These are phyloP conservation scores for Raffaelea arxii DNA, from an alignment of 2,329 filamentous ascomycete genomes.

Conservation along the genomic window DNA sequence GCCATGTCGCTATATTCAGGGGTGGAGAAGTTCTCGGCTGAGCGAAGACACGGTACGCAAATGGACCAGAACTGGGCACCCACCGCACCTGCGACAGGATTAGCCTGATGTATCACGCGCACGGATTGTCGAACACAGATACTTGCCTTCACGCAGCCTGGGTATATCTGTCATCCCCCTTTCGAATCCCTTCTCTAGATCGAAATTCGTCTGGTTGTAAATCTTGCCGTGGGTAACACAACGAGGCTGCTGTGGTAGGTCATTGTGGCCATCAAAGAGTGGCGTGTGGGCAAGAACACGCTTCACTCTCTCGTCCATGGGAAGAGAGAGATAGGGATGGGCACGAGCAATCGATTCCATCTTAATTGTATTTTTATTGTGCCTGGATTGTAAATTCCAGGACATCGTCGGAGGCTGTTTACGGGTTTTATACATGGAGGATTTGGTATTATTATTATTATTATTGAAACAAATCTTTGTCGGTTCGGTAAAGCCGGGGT, in stretches of 20 bases:
- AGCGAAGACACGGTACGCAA: slow-evolving; percentile 15
- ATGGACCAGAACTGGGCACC: slow-evolving; percentile 14
- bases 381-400: not conserved
- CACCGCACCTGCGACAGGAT: slow-evolving; percentile 12
- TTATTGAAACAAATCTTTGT: too few species aligned
- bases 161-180: not conserved
- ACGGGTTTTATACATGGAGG: too few species aligned
- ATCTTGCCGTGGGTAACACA: not conserved
- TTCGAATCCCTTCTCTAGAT: not conserved
- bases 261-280: not conserved
- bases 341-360: not conserved
- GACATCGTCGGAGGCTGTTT: too few species aligned
- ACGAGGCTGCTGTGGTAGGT: not conserved
- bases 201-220: not conserved
- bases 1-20: slow-evolving; percentile 12
- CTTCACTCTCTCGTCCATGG: not conserved
- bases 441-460: too few species aligned
- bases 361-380: not conserved
- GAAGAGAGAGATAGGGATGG: not conserved
- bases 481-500: too few species aligned
- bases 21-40: slow-evolving; percentile 11
- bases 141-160: not conserved
- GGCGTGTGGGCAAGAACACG: not conserved
- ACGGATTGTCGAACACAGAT: too few species aligned
- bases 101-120: too few species aligned